Conservation (phyloP, 1,139 yeast species). For the Yamadazyma pseudoaaseri region DNA sequence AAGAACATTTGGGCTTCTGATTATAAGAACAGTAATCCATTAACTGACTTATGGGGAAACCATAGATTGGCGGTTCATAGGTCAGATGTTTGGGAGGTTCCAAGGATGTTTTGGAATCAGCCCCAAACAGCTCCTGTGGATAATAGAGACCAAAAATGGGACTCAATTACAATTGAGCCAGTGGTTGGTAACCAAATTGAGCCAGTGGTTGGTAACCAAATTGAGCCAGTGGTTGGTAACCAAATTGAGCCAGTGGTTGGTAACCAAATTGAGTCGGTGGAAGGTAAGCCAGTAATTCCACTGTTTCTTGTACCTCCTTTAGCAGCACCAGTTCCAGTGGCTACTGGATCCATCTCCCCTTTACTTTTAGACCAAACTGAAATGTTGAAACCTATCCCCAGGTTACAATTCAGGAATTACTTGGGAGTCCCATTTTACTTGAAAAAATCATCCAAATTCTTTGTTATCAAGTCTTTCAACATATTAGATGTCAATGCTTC, state of each 20-base stretch:
- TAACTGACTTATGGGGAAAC: slow-evolving; percentile 2
- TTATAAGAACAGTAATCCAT: slow-evolving; percentile 11
- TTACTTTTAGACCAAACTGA: not conserved
- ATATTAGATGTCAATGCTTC: slow-evolving; percentile 51
- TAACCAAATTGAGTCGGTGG: no score
- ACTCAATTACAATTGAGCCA: not conserved
- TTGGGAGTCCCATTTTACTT: slow-evolving; percentile 20
- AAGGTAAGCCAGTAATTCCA: no score
- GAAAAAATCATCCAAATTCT: slow-evolving; percentile 36
- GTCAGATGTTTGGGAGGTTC: not conserved
- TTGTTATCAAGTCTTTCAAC: slow-evolving; percentile 56
- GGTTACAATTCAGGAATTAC: slow-evolving; percentile 19
- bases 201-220: not conserved
- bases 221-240: not conserved
- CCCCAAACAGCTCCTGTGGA: not conserved
- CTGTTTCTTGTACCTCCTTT: no score
- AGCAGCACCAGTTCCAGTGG: not conserved
- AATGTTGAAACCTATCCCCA: no score
- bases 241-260: not conserved
- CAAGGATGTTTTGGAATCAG: not conserved
- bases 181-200: no score
- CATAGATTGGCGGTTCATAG: not conserved
- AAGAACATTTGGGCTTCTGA: slow-evolving; percentile 25
- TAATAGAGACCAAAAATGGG: not conserved
- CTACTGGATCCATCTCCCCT: not conserved